Evolutionary conservation across 2,329 filamentous ascomycete species (phyloP).

Genomic region (Colletotrichum spinosum): DNA sequence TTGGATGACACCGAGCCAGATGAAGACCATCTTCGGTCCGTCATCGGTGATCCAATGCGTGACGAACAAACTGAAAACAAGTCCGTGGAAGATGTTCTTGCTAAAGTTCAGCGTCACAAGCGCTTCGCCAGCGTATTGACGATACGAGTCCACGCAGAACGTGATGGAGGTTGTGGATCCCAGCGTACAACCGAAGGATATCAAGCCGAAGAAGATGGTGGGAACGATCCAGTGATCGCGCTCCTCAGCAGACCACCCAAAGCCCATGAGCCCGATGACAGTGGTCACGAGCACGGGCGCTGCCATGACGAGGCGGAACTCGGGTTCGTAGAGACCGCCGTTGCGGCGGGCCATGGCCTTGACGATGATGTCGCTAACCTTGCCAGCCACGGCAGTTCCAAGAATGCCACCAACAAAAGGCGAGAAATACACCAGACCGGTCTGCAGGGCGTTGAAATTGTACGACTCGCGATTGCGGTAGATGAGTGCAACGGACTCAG

Average conservation of each 20-base stretch:
- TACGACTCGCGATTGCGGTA: constrained; percentile 78
- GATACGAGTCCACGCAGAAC: constrained; percentile 92
- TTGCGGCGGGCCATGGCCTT: constrained; percentile 85
- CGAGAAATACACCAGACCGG: constrained; percentile 88
- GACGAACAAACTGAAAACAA: constrained; percentile 91
- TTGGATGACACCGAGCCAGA: constrained; percentile 89
- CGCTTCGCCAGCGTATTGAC: constrained; percentile 93
- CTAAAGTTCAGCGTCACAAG: constrained; percentile 93
- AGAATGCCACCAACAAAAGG: constrained; percentile 90
- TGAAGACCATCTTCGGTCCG: constrained; percentile 81
- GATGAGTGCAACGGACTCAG: constrained; percentile 85
- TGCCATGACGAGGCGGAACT: constrained; percentile 92
- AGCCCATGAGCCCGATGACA: constrained; percentile 89
- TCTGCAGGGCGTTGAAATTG: constrained; percentile 83
- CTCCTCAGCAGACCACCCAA: constrained; percentile 89
- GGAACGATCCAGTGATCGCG: constrained; percentile 89
- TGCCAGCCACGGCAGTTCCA: constrained; percentile 92
- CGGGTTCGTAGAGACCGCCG: constrained; percentile 94
- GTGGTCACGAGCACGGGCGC: constrained; percentile 83
- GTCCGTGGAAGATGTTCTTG: constrained; percentile 93
- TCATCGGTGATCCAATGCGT: constrained; percentile 82
- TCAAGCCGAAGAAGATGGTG: constrained; percentile 90
- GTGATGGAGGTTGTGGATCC: constrained; percentile 93
- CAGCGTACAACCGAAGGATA: constrained; percentile 91
- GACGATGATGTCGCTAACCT: constrained; percentile 87